Evolutionary conservation across 495 filamentous ascomycete genomes (phyloP).

Genomic region (Aspergillus nidulans): DNA sequence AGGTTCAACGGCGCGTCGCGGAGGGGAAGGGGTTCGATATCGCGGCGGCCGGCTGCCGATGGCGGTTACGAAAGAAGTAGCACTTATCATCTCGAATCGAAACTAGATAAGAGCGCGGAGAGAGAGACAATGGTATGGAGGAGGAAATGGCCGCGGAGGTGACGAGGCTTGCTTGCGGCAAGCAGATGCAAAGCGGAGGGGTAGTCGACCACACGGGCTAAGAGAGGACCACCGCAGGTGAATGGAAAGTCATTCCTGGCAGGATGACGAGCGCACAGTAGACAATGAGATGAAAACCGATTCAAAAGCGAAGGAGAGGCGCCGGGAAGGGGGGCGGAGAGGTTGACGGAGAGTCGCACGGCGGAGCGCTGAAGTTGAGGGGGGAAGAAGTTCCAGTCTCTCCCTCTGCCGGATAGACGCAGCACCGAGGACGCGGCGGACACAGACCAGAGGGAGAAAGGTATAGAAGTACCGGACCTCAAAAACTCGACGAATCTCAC

Average conservation of each 20-base stretch:
- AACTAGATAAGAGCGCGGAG: slow-evolving; percentile 13
- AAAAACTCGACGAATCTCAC: neutral
- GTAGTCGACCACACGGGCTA: slow-evolving; percentile 46
- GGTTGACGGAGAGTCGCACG: slow-evolving; percentile 30
- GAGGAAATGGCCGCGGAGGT: slow-evolving; percentile 17
- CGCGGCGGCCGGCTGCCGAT: slow-evolving; percentile 40
- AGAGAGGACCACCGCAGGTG: slow-evolving; percentile 41
- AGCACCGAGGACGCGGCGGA: slow-evolving; percentile 33
- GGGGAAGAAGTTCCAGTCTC: slow-evolving; percentile 24
- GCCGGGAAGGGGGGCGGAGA: slow-evolving; percentile 17
- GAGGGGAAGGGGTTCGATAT: slow-evolving; percentile 54
- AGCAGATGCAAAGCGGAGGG: slow-evolving; percentile 46
- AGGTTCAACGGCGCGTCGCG: slow-evolving; percentile 50
- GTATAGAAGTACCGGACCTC: neutral
- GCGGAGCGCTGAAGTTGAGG: slow-evolving; percentile 34
- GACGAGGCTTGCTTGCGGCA: slow-evolving; percentile 37
- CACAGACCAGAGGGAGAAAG: slow-evolving; percentile 22
- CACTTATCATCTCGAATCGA: slow-evolving; percentile 35
- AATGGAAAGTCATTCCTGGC: slow-evolving; percentile 45
- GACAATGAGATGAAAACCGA: slow-evolving; percentile 22
- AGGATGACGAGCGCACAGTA: slow-evolving; percentile 27
- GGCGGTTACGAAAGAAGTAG: slow-evolving; percentile 42
- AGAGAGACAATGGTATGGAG: slow-evolving; percentile 9
- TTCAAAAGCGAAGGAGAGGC: slow-evolving; percentile 21
- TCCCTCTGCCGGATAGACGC: slow-evolving; percentile 29